Evolutionary conservation across 148 eudicot species (phyloP), one percentile per base, ranked within the genome.

Genomic region (Chenopodium album): DNA sequence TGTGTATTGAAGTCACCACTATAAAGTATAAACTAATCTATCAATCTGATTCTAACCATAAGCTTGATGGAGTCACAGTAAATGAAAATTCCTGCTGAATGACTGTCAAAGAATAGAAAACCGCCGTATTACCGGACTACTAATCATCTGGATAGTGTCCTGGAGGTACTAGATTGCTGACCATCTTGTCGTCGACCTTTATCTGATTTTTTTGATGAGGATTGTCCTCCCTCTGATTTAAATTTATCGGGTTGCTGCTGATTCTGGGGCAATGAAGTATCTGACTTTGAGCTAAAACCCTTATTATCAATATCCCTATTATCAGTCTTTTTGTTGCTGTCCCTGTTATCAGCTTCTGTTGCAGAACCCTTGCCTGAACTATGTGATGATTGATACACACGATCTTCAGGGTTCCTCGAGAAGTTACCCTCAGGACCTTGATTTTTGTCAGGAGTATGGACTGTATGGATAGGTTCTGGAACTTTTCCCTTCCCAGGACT

Each of bases 71-170:
- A 66, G 6, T 37, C 54, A 1, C 32, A 50, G 47, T 56, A 79
- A 50, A 11, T 41, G 34, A n/a, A 23, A 34, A 69, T 7, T 31
- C 37, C 46, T 52, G 71, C 76, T 32, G 9, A 28, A 76, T 54
- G 34, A 73, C 12, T 71, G 54, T 47, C 79, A 60, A 70, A 22
- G 31, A 32, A 68, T 7, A 13, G 16, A 71, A 32, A 59, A 60
- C 29, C 65, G 75, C 34, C 50, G 50, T 19, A 75, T 48, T 62
- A 34, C 32, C 13, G 71, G 73, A 75, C 66, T 77, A 80, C 48
- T 76, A 73, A 87, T 90, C 90, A 89, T 86, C 92, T 87, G 79
- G 90, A 88, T 41, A 78, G 63, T 72, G 85, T 88, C 81, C 92
- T 86, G 81, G 84, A 78, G 83, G 84, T 52, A 64, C 31, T 80